Evolutionary conservation across 139 green algal genomes (phyloP), one percentile per base, ranked within the genome.

Genomic region (Raphidocelis subcapitata): DNA sequence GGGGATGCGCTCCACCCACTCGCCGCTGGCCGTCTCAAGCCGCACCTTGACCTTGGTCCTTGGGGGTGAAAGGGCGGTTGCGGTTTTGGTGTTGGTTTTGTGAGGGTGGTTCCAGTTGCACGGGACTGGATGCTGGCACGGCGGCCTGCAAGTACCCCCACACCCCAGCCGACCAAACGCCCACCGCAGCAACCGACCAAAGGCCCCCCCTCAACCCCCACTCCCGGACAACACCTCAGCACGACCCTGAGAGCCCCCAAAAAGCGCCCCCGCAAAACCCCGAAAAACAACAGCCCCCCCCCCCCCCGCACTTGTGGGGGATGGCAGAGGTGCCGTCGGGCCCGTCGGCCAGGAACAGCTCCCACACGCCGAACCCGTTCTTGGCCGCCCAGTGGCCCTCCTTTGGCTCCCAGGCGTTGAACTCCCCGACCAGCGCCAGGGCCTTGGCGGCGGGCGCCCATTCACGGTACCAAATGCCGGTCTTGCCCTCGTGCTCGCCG

Each of bases 391-490:
- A 98, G 84, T 98, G 88, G n/a, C 85, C 66, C 16, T 84, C 68
- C 61, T 82, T 64, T 31, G 91, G 82, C 24, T 90, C 83, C 94
- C 94, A 98, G 81, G 86, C 79, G 80, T 98, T 98, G 91, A 96
- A 98, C 63, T 97, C 91, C 10, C 94, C 94, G n/a, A 98, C 83
- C 41, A 98, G 89, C 4, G 85, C 82, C 16, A 97, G 55, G 1
- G 91, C 86, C 86, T 93, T 88, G 5, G 89, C 88, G 0, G 84
- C 87, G 0, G 93, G 93, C 15, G 93, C 93, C 91, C 90, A 97
- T 77, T 97, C 92, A 2, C 89, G 64, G 85, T 96, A 98, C 88
- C 87, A 94, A 62, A 96, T 83, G 62, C 91, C 93, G 14, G 31
- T 77, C 73, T 89, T 83, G 65, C 93, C 93, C 29, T 96, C 81